Base-by-base conservation (phyloP, 768 basidiomycete species). In the Podaxis sp. region DNA sequence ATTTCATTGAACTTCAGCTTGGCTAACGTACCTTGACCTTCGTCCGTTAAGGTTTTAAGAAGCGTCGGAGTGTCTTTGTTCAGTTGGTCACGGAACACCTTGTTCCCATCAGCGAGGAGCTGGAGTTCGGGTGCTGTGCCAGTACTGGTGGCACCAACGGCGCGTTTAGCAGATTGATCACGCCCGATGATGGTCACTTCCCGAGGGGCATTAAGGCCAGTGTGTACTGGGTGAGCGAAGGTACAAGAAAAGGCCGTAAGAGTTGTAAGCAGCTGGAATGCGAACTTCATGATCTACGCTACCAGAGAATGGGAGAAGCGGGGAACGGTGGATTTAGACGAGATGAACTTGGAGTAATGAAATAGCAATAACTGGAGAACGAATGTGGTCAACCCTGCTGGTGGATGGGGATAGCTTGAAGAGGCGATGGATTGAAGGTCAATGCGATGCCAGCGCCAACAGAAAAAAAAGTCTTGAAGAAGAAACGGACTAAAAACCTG, bases 61-160 rank as follows among this genome's bases (percentile, higher is more conserved):
- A 77, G 66, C 11, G 57, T 68, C 17, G 76, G 73, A 52, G 74
- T 66, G 1, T 66, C 64, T 10, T 63, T 63, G 10, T 67, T 59
- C 26, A 73, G 64, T 26, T 68, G 66, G 2, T 69, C 64, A 24
- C 71, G 67, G 70, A 78, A 78, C 10, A 67, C 68, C 49, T 71
- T 63, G 66, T 78, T 77, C 48, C 77, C 75, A 4, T 68, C 67
- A 8, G 69, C 61, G 17, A 78, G 72, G 5, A 68, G 30, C 33
- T 73, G 66, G 37, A 78, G 64, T 50, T 66, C 69, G 30, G 71
- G 59, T 11, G 66, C 24, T 12, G 1, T 2, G 22, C 49, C 26
- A 10, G 20, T 15, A 3, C 20, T 4, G 10, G 26, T 12, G 5
- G 11, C 11, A 13, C 13, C 44, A 11, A 46, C 48, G 20, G 52